Percentiles rank a stretch among this genome's conserved stretches.
Evolutionary conservation across 2,329 filamentous ascomycete species (phyloP).

Genomic region (Aspergillus viridinutans): DNA sequence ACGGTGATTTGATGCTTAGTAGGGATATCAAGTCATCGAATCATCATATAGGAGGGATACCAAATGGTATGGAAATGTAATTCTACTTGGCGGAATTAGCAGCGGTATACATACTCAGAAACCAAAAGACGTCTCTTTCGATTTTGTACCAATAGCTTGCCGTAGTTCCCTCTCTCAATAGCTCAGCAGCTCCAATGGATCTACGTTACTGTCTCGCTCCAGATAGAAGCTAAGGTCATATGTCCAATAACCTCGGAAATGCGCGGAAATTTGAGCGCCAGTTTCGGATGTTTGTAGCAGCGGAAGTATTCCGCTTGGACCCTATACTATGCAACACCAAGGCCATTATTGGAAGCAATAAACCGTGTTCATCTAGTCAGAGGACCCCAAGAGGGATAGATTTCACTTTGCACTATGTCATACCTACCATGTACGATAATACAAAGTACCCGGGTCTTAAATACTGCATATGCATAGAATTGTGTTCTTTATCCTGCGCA

Average conservation of each 20-base stretch:
- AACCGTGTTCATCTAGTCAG: not conserved
- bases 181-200: no score
- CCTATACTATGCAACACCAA: not conserved
- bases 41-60: no score
- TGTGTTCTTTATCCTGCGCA: not conserved
- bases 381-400: not conserved
- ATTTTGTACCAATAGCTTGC: no score
- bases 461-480: not conserved
- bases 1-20: no score
- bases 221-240: not conserved
- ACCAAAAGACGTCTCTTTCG: no score
- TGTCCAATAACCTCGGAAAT: conserved; percentile 12
- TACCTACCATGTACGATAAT: not conserved
- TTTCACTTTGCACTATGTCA: no score
- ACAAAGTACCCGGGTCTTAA: not conserved
- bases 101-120: no score
- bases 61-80: no score
- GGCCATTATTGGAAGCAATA: not conserved
- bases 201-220: no score
- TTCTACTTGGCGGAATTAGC: no score
- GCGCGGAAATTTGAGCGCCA: conserved; percentile 15
- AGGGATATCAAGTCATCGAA: no score
- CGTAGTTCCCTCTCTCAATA: no score
- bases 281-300: conserved; percentile 7
- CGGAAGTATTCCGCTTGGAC: conserved; percentile 15